Conservation (phyloP, 2,329 filamentous ascomycete genomes). For the Alternaria sp. region DNA sequence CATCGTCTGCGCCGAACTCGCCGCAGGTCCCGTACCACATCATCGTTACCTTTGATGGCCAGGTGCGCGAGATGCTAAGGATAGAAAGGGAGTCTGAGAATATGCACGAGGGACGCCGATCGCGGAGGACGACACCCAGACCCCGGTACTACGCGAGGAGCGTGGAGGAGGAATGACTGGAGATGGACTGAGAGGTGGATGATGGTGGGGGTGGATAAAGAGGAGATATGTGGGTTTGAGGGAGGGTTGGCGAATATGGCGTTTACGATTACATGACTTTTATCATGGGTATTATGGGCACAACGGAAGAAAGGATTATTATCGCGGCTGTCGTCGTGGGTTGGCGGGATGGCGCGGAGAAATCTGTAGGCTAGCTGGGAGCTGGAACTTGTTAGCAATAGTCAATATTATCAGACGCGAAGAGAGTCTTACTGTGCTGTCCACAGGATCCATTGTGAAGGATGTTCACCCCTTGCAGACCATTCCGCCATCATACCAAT, state of each 20-base stretch:
- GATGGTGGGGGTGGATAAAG: not conserved
- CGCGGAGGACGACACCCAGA: slow-evolving; percentile 12
- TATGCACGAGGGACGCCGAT: slow-evolving; percentile 14
- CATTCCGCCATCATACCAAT: not conserved
- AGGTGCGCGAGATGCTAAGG: slow-evolving; percentile 37
- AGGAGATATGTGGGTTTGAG: not conserved
- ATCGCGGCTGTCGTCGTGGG: not conserved
- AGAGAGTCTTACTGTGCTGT: not conserved
- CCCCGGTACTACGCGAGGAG: slow-evolving; percentile 25
- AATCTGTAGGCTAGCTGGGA: not conserved
- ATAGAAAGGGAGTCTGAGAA: slow-evolving; percentile 26
- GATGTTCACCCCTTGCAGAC: not conserved
- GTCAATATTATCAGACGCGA: not conserved
- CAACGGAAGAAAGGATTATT: not conserved
- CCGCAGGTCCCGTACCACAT: slow-evolving; percentile 39
- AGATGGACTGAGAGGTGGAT: slow-evolving; percentile 4
- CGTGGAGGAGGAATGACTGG: slow-evolving; percentile 4
- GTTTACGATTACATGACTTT: slow-evolving; percentile 12
- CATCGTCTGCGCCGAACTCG: slow-evolving; percentile 17
- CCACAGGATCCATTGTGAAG: not conserved
- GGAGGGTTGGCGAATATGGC: slow-evolving; percentile 1
- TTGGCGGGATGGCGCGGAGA: not conserved
- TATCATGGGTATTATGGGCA: not conserved
- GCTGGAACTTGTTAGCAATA: slow-evolving; percentile 5
- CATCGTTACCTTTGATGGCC: slow-evolving; percentile 41